Evolutionary conservation across 2,329 filamentous ascomycete genomes (phyloP).

Genomic region (Nannizzia gypsea): DNA sequence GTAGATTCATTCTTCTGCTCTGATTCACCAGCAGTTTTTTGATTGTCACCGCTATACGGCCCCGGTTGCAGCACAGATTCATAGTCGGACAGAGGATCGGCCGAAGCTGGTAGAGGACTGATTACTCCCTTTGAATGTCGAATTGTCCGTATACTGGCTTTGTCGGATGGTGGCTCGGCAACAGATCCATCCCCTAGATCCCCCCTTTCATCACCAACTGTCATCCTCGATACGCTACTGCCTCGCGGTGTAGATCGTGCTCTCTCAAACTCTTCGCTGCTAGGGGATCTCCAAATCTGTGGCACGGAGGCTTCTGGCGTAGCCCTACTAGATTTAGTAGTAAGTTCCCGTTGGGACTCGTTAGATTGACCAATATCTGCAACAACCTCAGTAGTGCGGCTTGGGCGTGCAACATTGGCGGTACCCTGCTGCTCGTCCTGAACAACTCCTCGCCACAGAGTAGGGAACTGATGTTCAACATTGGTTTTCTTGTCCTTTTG

Average conservation of each 20-base stretch:
- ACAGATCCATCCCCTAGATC: background rate
- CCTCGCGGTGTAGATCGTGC: background rate
- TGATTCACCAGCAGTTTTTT: background rate
- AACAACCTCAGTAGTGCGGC: conserved; percentile 13
- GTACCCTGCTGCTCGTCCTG: background rate
- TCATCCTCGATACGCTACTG: background rate
- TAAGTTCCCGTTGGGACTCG: conserved; percentile 5
- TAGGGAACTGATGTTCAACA: background rate
- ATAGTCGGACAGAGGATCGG: background rate
- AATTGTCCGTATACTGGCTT: background rate
- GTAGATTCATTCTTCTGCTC: background rate
- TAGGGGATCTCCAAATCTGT: background rate
- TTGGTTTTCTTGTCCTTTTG: conserved; percentile 6
- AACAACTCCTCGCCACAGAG: conserved; percentile 4
- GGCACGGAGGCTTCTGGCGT: background rate
- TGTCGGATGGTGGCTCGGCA: background rate
- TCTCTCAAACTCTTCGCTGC: background rate
- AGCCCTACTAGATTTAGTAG: background rate
- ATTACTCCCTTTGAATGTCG: background rate
- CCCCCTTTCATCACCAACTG: too few relatives aligned
- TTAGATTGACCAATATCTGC: conserved; percentile 18
- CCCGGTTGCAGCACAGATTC: background rate
- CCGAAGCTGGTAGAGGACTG: background rate
- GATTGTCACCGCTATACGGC: background rate
- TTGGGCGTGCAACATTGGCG: background rate